phyloP scores from a whole-genome alignment of 352 stramenopile species.

The Globisporangium takayamanum region DNA sequence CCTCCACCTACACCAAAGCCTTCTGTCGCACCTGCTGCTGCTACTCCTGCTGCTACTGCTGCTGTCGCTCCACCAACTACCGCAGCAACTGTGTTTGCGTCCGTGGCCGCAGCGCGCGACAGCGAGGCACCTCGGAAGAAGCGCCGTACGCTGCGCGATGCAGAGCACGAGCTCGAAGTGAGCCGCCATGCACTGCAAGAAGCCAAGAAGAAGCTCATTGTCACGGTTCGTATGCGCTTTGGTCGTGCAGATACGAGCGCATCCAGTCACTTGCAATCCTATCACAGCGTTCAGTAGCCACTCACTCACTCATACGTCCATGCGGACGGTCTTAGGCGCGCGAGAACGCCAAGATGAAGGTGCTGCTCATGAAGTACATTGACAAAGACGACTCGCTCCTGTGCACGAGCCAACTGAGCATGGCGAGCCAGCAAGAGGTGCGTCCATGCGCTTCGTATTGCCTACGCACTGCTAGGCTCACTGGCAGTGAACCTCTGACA shows the following conservation, averaged over 20 bases:
- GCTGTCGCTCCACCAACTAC: too few species aligned
- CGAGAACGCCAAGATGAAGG: constrained; percentile 85
- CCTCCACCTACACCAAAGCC: neutral
- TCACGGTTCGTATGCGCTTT: constrained; percentile 29
- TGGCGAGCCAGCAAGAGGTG: constrained; percentile 25
- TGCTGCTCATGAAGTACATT: constrained; percentile 84
- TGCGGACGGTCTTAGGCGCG: constrained; percentile 28
- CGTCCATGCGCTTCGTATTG: too few species aligned
- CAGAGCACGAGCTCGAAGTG: constrained; percentile 47
- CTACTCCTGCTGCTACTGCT: neutral
- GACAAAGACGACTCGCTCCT: constrained; percentile 78
- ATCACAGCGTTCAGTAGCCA: neutral
- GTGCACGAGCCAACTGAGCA: constrained; percentile 69
- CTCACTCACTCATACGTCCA: neutral
- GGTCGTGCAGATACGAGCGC: too few species aligned
- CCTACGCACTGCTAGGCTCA: neutral
- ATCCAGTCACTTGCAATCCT: neutral
- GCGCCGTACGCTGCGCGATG: constrained; percentile 61
- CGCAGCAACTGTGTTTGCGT: too few species aligned
- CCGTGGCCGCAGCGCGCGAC: neutral
- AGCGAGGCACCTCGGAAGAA: constrained; percentile 46
- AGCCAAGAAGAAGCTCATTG: constrained; percentile 55
- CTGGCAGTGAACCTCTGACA: neutral
- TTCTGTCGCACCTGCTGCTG: neutral
- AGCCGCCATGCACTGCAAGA: constrained; percentile 45